Conservation (phyloP, 2,329 filamentous ascomycete genomes). For the Calycina herbarum region DNA sequence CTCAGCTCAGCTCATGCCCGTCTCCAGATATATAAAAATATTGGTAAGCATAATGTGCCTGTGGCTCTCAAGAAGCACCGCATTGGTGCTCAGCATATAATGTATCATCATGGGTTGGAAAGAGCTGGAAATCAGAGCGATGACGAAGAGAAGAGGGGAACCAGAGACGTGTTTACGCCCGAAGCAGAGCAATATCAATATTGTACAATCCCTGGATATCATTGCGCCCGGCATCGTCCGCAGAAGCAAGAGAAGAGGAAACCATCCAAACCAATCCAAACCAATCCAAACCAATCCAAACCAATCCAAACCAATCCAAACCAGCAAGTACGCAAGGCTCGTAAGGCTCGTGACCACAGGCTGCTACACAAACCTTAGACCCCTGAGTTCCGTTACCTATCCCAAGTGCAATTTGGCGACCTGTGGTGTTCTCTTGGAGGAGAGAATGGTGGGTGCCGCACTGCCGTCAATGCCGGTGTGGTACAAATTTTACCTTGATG, state of each 20-base stretch:
- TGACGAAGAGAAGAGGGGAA: background rate
- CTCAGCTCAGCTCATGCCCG: background rate
- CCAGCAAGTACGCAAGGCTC: background rate
- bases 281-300: background rate
- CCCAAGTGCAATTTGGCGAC: background rate
- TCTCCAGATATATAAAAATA: background rate
- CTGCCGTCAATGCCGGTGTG: background rate
- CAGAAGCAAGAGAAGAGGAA: constrained; percentile 2
- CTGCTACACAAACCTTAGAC: background rate
- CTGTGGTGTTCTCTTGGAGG: background rate
- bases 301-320: background rate
- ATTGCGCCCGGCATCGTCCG: background rate
- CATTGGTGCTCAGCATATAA: constrained; percentile 1
- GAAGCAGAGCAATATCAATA: background rate
- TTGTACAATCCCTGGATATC: background rate
- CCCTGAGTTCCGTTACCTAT: background rate
- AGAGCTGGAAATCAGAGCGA: background rate
- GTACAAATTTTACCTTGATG: background rate
- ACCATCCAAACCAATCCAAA: too few relatives aligned
- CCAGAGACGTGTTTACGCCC: background rate
- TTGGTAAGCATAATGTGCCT: background rate
- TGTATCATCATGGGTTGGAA: background rate
- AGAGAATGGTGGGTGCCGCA: background rate
- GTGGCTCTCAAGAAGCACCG: background rate
- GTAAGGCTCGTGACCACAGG: too few relatives aligned